A percentile compares a stretch with the other conserved stretches of the same genome.
Conservation (phyloP, 768 basidiomycete species). For the Rickenella mellea region DNA sequence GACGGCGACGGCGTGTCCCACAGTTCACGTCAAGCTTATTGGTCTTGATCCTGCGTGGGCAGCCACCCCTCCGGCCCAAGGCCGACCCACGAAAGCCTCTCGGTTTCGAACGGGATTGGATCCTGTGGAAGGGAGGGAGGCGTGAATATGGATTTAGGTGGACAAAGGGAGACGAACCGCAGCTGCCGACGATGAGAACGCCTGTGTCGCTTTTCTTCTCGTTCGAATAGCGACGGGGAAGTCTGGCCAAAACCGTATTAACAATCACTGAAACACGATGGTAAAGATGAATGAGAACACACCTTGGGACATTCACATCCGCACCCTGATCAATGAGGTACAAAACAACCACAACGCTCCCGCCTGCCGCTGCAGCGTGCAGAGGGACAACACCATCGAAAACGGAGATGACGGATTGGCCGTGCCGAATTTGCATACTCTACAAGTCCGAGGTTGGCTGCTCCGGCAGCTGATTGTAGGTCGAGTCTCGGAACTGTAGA, state of each 20-base stretch:
- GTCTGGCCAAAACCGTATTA: no score
- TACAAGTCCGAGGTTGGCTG: constrained; percentile 87
- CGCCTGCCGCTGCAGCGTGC: constrained; percentile 89
- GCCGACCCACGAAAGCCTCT: no score
- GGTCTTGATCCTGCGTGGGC: no score
- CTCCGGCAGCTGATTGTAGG: constrained; percentile 66
- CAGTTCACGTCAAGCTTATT: no score
- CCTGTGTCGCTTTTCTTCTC: constrained; percentile 58
- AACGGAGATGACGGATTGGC: constrained; percentile 93
- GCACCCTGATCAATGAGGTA: constrained; percentile 88
- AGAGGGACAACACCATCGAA: constrained; percentile 94
- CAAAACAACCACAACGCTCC: constrained; percentile 79
- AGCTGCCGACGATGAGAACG: constrained; percentile 65
- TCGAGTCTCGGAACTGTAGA: constrained; percentile 65
- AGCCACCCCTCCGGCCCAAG: no score
- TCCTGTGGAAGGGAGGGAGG: no score
- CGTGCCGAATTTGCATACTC: constrained; percentile 87
- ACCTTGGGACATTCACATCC: constrained; percentile 97
- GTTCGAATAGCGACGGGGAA: constrained; percentile 66
- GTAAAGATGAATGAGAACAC: constrained; percentile 14
- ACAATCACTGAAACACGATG: no score
- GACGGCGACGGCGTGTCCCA: no score
- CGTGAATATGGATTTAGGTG: no score
- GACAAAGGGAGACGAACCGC: constrained; percentile 89
- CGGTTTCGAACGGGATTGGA: no score